Evolutionary conservation across 2,329 filamentous ascomycete genomes (phyloP), one percentile per base, ranked within the genome.

Genomic region (Fusarium dlaminii): DNA sequence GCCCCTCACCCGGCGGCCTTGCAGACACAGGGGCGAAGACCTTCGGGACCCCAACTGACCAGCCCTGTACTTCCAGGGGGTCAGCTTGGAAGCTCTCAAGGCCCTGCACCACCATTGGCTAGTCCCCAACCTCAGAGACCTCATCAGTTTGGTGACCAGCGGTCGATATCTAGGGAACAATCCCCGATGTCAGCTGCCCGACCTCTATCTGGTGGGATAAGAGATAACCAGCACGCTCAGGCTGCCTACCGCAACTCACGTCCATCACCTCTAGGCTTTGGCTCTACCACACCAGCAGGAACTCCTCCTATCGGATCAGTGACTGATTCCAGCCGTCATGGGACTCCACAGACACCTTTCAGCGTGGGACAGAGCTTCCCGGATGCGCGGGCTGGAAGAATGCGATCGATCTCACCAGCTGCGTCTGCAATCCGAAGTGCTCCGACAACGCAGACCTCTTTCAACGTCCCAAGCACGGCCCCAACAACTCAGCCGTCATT

Each of bases 71-170:
- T 69, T 51, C 65, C 66, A 29, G 69, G 61, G 27, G 51, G 61
- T n/a, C 61, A 54, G 30, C 46, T 66, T 37, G 37, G 46, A 15
- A 56, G 40, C 30, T 22, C 57, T 9, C 69, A 56, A 15, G 22
- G 55, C 46, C 24, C 64, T 39, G 43, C 36, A 12, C 70, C 70
- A 14, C 52, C 52, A 22, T 63, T 75, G 40, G 73, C 66, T 14
- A 75, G 73, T 39, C 73, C 73, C 39, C 73, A 73, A 51, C 73
- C 73, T 45, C 72, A 75, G 40, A 73, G 69, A 37, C 73, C 70
- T 49, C 70, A 63, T 42, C 61, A 68, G 36, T 55, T 69, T 45
- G 60, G 49, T 17, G 40, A n/a, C 32, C 68, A 63, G n/a, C 72
- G 66, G 20, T 54, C 70, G 15, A 65, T 75, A 11, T 43, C 71